Base-by-base conservation (phyloP, 2,329 filamentous ascomycete genomes). In the Stagonosporopsis cucurbitacearum region DNA sequence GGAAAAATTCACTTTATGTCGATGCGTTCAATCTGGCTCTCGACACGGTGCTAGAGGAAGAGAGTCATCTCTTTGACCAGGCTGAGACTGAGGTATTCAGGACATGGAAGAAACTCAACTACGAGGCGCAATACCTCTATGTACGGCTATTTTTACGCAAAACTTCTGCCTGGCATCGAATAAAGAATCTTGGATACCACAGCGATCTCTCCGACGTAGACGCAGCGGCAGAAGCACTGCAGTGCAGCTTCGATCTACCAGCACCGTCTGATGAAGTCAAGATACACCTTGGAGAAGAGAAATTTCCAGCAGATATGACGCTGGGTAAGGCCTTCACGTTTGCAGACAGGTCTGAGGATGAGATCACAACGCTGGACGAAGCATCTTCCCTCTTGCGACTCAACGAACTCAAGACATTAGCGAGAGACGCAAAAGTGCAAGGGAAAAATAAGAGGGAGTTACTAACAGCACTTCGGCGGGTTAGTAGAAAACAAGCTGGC, bases 1-100 rank as follows among this genome's bases (percentile, higher is more conserved):
- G 92, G 0, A 88, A 86, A 72, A 96, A 88, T 68, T 98, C 93
- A 1, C 91, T 99, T 51, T 99, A 99, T 68, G 92, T 97, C 17
- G 95, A 99, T 77, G 95, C 95, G 0, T 99, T 99, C 80, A 96
- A 96, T 69, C 81, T 98, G 13, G 92, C 94, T 2, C 79, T 99
- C 44, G 88, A 94, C 56, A 96, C 91, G 0, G 95, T 99, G 3
- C 78, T 98, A 12, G 87, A 91, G 44, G 91, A 98, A 54, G 95
- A 99, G 75, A 84, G 85, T 0, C 91, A 96, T 75, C 79, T 99
- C 0, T 99, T 98, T 71, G 85, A 95, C 66, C 84, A 87, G 54
- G 88, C 86, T 17, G 95, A 99, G 75, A 84, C 82, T 67, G 80
- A 84, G 13, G 82, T 98, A 0, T 98, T 99, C 71, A 77, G 80